phyloP scores from a whole-genome alignment of 176 grass and related monocot species.

The Pharus latifolius region DNA sequence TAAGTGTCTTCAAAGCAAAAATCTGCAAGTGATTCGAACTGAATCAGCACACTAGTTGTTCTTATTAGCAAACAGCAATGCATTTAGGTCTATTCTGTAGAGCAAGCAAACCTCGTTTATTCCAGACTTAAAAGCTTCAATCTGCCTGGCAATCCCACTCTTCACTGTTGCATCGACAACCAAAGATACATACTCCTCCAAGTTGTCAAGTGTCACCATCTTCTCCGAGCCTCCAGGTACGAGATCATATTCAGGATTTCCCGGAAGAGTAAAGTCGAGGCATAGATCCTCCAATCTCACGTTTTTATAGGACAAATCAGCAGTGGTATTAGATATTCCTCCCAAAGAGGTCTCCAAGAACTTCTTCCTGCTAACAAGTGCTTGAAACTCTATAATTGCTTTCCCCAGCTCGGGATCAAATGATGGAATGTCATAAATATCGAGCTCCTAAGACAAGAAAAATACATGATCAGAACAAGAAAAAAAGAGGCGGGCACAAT shows the following conservation, averaged over 20 bases:
- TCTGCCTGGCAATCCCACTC: constrained; percentile 36
- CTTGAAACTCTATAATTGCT: constrained; percentile 56
- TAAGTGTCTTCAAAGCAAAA: constrained; percentile 29
- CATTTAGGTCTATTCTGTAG: neutral
- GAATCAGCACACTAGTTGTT: neutral
- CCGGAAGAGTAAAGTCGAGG: constrained; percentile 72
- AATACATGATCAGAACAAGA: constrained; percentile 18
- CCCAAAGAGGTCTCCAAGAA: constrained; percentile 33
- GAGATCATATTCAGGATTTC: constrained; percentile 47
- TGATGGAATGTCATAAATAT: constrained; percentile 63
- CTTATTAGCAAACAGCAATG: neutral
- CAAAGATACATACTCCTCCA: constrained; percentile 54
- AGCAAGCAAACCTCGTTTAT: constrained; percentile 40
- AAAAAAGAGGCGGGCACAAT: neutral
- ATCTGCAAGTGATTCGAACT: constrained; percentile 22
- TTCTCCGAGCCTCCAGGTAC: constrained; percentile 29
- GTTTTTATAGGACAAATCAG: constrained; percentile 41
- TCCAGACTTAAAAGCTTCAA: constrained; percentile 52
- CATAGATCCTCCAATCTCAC: constrained; percentile 45
- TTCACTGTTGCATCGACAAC: constrained; percentile 45
- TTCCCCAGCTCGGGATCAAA: constrained; percentile 70
- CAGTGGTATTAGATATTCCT: neutral
- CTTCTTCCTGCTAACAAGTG: constrained; percentile 50
- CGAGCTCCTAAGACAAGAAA: constrained; percentile 53
- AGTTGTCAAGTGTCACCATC: constrained; percentile 31